phyloP scores from a whole-genome alignment of 2,329 filamentous ascomycete genomes.

The Epichloe sylvatica region DNA sequence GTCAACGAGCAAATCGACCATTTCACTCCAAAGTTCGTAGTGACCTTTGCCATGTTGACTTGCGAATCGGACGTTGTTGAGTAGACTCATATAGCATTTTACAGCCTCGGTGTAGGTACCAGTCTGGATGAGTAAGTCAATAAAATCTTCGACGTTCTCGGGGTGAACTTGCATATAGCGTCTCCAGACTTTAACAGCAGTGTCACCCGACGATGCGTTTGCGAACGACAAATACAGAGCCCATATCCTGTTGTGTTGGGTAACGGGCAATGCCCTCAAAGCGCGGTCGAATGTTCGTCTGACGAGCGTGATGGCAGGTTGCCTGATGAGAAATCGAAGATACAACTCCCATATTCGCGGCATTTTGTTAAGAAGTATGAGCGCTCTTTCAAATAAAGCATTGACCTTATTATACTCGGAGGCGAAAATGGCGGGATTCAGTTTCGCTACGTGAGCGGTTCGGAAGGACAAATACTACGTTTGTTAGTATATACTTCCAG shows the following conservation, averaged over 20 bases:
- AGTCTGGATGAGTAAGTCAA: conserved; percentile 71
- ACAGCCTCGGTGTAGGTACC: conserved; percentile 83
- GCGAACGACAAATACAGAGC: conserved; percentile 81
- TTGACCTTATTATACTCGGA: conserved; percentile 89
- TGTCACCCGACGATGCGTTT: conserved; percentile 77
- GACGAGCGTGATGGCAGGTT: conserved; percentile 80
- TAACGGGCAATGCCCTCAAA: conserved; percentile 78
- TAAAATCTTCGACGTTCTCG: conserved; percentile 88
- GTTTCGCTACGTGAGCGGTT: conserved; percentile 62
- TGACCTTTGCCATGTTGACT: conserved; percentile 91
- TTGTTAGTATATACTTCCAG: conserved; percentile 6
- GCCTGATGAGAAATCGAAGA: conserved; percentile 73
- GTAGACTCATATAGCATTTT: conserved; percentile 75
- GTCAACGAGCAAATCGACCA: conserved; percentile 86
- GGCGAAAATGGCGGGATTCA: conserved; percentile 69
- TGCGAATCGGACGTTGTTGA: conserved; percentile 80
- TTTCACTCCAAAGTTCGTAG: conserved; percentile 94
- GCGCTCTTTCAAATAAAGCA: conserved; percentile 77
- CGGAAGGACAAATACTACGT: conserved; percentile 70
- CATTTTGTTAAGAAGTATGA: conserved; percentile 97
- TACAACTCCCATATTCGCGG: conserved; percentile 98
- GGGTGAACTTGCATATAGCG: conserved; percentile 96
- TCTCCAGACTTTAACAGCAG: conserved; percentile 84
- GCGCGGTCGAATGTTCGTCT: conserved; percentile 85
- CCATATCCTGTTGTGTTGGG: conserved; percentile 94